phyloP scores from a whole-genome alignment of 2,329 filamentous ascomycete genomes.

The Fusarium clavum region DNA sequence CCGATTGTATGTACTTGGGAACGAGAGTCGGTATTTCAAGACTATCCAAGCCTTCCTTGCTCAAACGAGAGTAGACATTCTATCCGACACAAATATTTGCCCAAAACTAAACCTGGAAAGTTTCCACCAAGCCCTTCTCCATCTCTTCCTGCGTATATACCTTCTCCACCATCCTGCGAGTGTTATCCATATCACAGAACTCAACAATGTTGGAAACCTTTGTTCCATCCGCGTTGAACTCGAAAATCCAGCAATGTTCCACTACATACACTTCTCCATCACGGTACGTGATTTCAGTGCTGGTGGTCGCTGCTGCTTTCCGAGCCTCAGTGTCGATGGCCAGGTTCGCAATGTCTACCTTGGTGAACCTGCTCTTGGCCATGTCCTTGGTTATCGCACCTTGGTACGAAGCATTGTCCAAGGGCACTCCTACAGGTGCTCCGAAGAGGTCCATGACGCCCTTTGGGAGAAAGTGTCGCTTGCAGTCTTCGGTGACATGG shows the following conservation, averaged over 20 bases:
- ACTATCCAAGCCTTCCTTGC: too few relatives aligned
- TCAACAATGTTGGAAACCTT: slow-evolving; percentile 27
- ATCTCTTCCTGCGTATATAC: background rate
- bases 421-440: background rate
- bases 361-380: background rate
- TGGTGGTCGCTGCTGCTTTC: slow-evolving; percentile 9
- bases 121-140: background rate
- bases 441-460: background rate
- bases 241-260: slow-evolving; percentile 28
- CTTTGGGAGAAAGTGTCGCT: slow-evolving; percentile 15
- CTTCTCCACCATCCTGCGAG: slow-evolving; percentile 5
- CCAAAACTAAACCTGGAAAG: too few relatives aligned
- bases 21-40: too few relatives aligned
- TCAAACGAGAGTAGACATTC: too few relatives aligned
- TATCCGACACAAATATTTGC: too few relatives aligned
- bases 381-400: slow-evolving; percentile 13
- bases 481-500: slow-evolving; percentile 17
- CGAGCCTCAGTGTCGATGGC: slow-evolving; percentile 10
- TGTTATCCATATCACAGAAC: slow-evolving; percentile 26
- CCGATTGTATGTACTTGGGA: too few relatives aligned
- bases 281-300: slow-evolving; percentile 4
- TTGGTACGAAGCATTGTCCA: slow-evolving; percentile 22
- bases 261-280: slow-evolving; percentile 2
- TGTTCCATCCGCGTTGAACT: slow-evolving; percentile 17
- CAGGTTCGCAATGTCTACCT: slow-evolving; percentile 6